Percentiles rank a stretch among this genome's conserved stretches.
Conservation (phyloP, 805 yeast genomes). For the Barnettozyma salicaria region DNA sequence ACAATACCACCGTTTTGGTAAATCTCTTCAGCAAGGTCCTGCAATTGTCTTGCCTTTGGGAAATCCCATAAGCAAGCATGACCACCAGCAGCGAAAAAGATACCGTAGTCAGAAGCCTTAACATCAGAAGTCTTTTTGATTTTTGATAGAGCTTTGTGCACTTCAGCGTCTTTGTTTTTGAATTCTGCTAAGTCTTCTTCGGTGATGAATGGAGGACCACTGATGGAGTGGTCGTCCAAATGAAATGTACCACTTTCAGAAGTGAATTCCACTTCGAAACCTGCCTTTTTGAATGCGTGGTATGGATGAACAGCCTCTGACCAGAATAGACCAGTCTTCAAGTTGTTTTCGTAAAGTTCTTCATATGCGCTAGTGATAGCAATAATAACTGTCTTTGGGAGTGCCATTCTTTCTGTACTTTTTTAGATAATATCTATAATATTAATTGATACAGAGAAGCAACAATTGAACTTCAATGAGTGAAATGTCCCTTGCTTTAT, state of each 20-base stretch:
- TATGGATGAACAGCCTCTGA: constrained; percentile 58
- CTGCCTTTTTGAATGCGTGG: constrained; percentile 39
- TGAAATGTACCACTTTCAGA: constrained; percentile 55
- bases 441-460: neutral
- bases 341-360: constrained; percentile 50
- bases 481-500: neutral
- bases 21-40: constrained; percentile 39
- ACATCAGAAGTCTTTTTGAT: constrained; percentile 45
- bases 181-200: constrained; percentile 39
- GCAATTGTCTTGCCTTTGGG: constrained; percentile 44
- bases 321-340: constrained; percentile 55
- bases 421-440: too few relatives aligned
- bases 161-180: constrained; percentile 35
- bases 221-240: constrained; percentile 51
- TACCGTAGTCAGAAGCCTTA: constrained; percentile 42
- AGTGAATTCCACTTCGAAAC: constrained; percentile 48
- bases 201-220: constrained; percentile 31
- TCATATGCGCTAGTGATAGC: constrained; percentile 39
- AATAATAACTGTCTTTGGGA: constrained; percentile 34
- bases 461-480: neutral
- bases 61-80: constrained; percentile 58
- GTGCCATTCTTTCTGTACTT: constrained; percentile 19
- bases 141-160: constrained; percentile 33
- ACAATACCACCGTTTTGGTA: constrained; percentile 49
- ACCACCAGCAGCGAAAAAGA: constrained; percentile 61